Evolutionary conservation across 2,329 filamentous ascomycete species (phyloP).

Genomic region (Akanthomyces dipterigenus): DNA sequence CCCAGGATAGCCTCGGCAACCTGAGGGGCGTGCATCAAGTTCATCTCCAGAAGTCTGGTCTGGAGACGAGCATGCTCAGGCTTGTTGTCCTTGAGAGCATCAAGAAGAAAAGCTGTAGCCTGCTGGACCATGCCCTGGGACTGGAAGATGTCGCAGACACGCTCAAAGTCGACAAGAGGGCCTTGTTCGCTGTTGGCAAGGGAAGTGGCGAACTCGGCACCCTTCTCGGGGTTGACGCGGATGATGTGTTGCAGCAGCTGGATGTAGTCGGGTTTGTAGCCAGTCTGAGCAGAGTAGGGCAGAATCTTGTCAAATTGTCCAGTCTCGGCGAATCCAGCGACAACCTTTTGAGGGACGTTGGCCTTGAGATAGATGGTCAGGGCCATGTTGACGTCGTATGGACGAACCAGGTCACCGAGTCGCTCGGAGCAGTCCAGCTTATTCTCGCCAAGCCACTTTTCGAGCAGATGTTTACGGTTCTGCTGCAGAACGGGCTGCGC

Average conservation of each 20-base stretch:
- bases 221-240: constrained; percentile 86
- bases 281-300: constrained; percentile 75
- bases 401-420: constrained; percentile 86
- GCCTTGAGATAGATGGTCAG: constrained; percentile 86
- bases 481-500: constrained; percentile 88
- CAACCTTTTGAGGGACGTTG: constrained; percentile 86
- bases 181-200: constrained; percentile 85
- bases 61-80: constrained; percentile 91
- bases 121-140: constrained; percentile 97
- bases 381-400: constrained; percentile 83
- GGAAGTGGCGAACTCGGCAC: constrained; percentile 86
- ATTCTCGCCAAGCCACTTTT: constrained; percentile 96
- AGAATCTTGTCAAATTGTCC: constrained; percentile 97
- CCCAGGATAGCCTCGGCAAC: constrained; percentile 96
- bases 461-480: constrained; percentile 88
- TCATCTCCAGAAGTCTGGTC: constrained; percentile 96
- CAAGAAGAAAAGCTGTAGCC: constrained; percentile 94
- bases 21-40: constrained; percentile 90
- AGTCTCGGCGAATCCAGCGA: constrained; percentile 89
- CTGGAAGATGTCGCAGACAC: constrained; percentile 96
- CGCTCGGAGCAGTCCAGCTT: constrained; percentile 96
- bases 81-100: constrained; percentile 90
- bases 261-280: constrained; percentile 94
- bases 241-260: constrained; percentile 88
- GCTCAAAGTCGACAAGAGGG: constrained; percentile 83